Evolutionary conservation across 2,329 filamentous ascomycete species (phyloP).

Genomic region (Magnaporthales sp.): DNA sequence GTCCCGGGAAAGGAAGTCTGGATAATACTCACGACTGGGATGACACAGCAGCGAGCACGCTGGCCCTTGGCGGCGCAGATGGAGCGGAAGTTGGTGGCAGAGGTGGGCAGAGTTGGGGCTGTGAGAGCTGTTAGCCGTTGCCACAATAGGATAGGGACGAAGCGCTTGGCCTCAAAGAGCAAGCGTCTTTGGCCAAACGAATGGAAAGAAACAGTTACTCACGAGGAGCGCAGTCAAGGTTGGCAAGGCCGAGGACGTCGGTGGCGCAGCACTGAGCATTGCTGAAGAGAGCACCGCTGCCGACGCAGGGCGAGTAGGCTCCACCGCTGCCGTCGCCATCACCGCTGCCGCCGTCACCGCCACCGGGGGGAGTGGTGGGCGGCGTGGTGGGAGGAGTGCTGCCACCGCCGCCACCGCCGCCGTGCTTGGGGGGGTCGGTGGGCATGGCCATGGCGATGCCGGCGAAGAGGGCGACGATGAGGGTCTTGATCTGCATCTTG

Average conservation of each 20-base stretch:
- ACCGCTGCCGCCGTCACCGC: constrained; percentile 20
- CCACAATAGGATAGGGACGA: too few species aligned
- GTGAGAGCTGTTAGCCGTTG: neutral
- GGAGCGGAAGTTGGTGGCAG: constrained; percentile 17
- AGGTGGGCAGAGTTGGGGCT: constrained; percentile 13
- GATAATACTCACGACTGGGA: constrained; percentile 34
- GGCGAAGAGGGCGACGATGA: constrained; percentile 2
- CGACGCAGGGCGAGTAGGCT: constrained; percentile 30
- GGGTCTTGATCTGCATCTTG: constrained; percentile 4
- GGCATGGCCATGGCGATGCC: neutral
- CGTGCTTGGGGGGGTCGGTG: neutral
- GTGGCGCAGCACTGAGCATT: constrained; percentile 51
- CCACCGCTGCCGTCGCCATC: too few species aligned
- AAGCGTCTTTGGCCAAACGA: too few species aligned
- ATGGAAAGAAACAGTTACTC: constrained; percentile 14
- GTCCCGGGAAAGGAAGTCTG: neutral
- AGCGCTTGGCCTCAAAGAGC: too few species aligned
- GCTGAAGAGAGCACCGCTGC: constrained; percentile 24
- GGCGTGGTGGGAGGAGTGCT: constrained; percentile 17
- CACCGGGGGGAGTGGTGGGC: constrained; percentile 16
- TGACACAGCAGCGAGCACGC: constrained; percentile 46
- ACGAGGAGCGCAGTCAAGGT: constrained; percentile 49
- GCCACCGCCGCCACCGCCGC: constrained; percentile 13
- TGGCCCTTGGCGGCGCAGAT: constrained; percentile 40
- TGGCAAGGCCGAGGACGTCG: constrained; percentile 47